Base-by-base conservation (phyloP, 352 stramenopile genomes). In the Globisporangium parvum region DNA sequence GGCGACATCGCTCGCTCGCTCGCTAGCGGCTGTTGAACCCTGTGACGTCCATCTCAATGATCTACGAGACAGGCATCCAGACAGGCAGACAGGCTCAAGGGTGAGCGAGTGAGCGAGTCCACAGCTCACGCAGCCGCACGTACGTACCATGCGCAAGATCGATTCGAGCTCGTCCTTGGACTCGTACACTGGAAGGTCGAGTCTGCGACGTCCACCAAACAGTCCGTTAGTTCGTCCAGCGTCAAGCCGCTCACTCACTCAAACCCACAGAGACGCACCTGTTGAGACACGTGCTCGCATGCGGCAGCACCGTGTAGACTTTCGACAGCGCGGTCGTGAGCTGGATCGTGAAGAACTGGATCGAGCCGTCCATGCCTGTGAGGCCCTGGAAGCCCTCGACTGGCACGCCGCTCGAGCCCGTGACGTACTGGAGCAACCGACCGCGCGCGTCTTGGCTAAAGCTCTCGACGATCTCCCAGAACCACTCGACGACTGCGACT, bases 131-230 rank as follows among this genome's bases (percentile, higher is more conserved):
- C 48, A 53, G 8, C n/a, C n/a, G n/a, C n/a, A 58, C 15, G 17
- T 20, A 60, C 60, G 77, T 54, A 97, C 94, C 71, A 98, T 85
- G 37, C 77, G 83, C 47, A 99, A 73, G 57, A 95, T 97, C 48
- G 97, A 77, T 60, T 98, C 71, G 14, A 99, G 66, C 41, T 98
- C 90, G 45, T 82, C 77, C 66, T 96, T 97, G 0, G 72, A 80
- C 31, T 71, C 50, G 64, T 91, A 94, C 21, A 93, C 63, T 0
- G 82, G 82, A 17, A 94, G 60, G 59, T 92, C 84, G 31, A 94
- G 51, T 69, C 84, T 88, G 44, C 31, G 31, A 12, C 31, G 31
- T 37, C 31, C 31, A 1, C 31, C 31, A 1, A 37, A 2, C 6
- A 37, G 6, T 12, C 31, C 31, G 10, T 12, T 8, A 37, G 31